These are phyloP conservation scores for Oehlia diaphana DNA, from an alignment of 192 early-diverging fungal species.

Conservation along the genomic window DNA sequence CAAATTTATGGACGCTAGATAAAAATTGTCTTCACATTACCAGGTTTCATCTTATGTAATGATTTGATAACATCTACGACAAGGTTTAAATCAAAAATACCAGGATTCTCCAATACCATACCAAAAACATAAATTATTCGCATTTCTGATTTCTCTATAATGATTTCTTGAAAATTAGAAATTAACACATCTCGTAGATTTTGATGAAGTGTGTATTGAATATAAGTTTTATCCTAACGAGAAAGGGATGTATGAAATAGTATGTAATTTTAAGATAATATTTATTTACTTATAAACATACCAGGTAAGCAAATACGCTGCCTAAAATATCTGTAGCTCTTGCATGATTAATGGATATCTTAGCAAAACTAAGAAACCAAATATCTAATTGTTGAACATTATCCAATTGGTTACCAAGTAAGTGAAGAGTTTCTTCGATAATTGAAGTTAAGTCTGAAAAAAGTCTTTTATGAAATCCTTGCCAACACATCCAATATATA, in stretches of 20 bases:
- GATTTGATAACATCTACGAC: not conserved
- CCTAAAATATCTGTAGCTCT: slow-evolving; percentile 24
- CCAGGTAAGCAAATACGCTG: slow-evolving; percentile 36
- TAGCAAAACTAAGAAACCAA: slow-evolving; percentile 21
- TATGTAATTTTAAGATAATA: not conserved
- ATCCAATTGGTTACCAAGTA: slow-evolving; percentile 14
- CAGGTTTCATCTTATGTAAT: slow-evolving; percentile 25
- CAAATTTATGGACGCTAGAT: not conserved
- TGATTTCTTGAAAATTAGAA: not conserved
- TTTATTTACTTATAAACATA: not conserved
- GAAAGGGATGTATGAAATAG: not conserved
- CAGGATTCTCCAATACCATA: slow-evolving; percentile 13
- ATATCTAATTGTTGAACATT: not conserved
- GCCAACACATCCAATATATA: slow-evolving; percentile 38
- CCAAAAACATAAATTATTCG: slow-evolving; percentile 20
- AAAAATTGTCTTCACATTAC: not conserved
- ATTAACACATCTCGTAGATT: slow-evolving; percentile 14
- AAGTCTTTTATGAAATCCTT: slow-evolving; percentile 29
- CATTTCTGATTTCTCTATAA: slow-evolving; percentile 20
- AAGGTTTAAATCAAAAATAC: slow-evolving; percentile 4
- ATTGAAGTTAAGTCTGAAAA: slow-evolving; percentile 9
- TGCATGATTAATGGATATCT: slow-evolving; percentile 26
- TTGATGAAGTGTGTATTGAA: slow-evolving; percentile 10
- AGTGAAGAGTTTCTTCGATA: slow-evolving; percentile 15
- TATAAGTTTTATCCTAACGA: slow-evolving; percentile 30